phyloP scores from a whole-genome alignment of 2,329 filamentous ascomycete species.

The Ceratocystis lukuohia region DNA sequence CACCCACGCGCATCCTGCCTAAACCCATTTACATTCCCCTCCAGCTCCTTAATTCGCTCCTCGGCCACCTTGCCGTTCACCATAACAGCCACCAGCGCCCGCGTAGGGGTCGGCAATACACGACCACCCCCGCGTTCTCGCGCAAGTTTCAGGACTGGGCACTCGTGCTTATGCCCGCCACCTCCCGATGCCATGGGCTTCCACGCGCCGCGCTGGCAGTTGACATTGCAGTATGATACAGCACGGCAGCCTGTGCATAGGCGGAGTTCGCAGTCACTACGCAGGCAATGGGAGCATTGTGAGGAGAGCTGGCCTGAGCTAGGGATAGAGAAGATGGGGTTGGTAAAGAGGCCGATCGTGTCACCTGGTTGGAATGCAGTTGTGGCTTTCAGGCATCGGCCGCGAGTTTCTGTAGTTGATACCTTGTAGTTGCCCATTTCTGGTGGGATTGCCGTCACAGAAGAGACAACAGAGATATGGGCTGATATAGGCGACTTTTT shows the following conservation, averaged over 20 bases:
- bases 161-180: conserved; percentile 40
- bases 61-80: conserved; percentile 28
- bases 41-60: conserved; percentile 29
- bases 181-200: conserved; percentile 20
- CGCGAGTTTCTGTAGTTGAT: conserved; percentile 20
- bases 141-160: conserved; percentile 33
- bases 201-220: conserved; percentile 45
- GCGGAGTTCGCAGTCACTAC: conserved; percentile 22
- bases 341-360: conserved; percentile 33
- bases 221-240: conserved; percentile 39
- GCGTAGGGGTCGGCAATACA: conserved; percentile 40
- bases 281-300: conserved; percentile 40
- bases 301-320: conserved; percentile 30
- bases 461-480: too few species aligned
- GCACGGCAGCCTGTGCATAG: conserved; percentile 42
- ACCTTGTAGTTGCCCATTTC: conserved; percentile 15
- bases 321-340: conserved; percentile 36
- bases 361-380: conserved; percentile 33
- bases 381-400: conserved; percentile 35
- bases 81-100: conserved; percentile 40
- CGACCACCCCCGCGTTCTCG: conserved; percentile 26
- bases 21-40: conserved; percentile 35
- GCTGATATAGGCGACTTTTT: too few species aligned
- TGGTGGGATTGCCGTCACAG: background rate
- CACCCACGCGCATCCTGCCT: conserved; percentile 28